Conservation (phyloP, 2,329 filamentous ascomycete species). For the Fusarium phyllophilum region DNA sequence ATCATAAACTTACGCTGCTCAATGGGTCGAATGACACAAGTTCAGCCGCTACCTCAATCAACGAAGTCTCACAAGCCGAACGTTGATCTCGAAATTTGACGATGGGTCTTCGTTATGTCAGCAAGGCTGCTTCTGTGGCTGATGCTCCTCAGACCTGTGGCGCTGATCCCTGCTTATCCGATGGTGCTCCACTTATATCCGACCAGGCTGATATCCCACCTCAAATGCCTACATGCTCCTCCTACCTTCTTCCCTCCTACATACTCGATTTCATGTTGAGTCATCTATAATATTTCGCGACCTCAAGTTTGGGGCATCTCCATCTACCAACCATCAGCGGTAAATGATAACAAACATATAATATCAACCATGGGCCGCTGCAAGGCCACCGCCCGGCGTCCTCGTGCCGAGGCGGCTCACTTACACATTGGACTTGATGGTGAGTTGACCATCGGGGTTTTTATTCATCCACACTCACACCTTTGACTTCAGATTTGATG, state of each 20-base stretch:
- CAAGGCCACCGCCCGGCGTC: slow-evolving; percentile 20
- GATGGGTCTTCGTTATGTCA: slow-evolving; percentile 45
- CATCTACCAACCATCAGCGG: background rate
- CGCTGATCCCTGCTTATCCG: slow-evolving; percentile 4
- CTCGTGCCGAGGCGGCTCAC: background rate
- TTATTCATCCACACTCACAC: background rate
- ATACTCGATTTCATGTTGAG: slow-evolving; percentile 19
- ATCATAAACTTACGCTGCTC: slow-evolving; percentile 27
- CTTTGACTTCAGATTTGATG: slow-evolving; percentile 36
- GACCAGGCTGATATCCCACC: slow-evolving; percentile 39
- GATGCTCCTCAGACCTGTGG: slow-evolving; percentile 12
- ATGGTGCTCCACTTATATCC: slow-evolving; percentile 31
- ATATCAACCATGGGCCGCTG: slow-evolving; percentile 23
- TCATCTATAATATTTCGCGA: slow-evolving; percentile 4
- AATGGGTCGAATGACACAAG: slow-evolving; percentile 36
- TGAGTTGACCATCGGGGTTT: slow-evolving; percentile 25
- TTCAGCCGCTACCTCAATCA: slow-evolving; percentile 32
- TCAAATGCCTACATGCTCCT: slow-evolving; percentile 22
- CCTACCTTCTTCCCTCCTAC: slow-evolving; percentile 27
- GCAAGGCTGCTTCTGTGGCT: slow-evolving; percentile 43
- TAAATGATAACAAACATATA: background rate
- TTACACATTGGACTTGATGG: slow-evolving; percentile 41
- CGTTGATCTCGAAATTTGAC: slow-evolving; percentile 46
- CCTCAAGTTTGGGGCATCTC: background rate
- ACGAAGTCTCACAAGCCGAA: slow-evolving; percentile 33